Percentiles rank a stretch among this genome's conserved stretches.
These are phyloP conservation scores for Colletotrichum tropicicola DNA, from an alignment of 2,329 filamentous ascomycete genomes.

Conservation along the genomic window DNA sequence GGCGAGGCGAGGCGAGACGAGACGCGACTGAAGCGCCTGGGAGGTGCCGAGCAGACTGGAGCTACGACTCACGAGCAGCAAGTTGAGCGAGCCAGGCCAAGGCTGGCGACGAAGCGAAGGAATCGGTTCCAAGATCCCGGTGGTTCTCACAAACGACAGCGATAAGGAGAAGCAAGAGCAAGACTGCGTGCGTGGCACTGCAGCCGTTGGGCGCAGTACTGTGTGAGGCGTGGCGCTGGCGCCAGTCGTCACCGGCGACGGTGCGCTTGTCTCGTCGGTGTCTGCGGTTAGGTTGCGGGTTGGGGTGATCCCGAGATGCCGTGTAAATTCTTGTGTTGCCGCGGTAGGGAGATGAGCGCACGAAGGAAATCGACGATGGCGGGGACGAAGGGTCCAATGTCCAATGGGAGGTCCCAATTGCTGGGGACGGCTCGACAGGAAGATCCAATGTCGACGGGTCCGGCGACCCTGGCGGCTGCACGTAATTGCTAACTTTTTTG, in stretches of 20 bases:
- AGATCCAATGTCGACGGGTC: too few relatives aligned
- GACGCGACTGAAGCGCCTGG: background rate
- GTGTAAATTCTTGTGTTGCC: background rate
- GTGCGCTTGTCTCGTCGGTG: background rate
- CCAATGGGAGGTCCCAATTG: background rate
- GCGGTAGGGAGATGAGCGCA: slow-evolving; percentile 1
- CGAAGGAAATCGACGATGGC: slow-evolving; percentile 4
- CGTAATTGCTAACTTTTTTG: background rate
- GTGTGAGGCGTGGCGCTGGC: too few relatives aligned
- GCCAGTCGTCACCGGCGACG: too few relatives aligned
- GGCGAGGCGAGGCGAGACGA: background rate
- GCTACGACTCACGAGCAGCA: background rate
- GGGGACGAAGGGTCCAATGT: too few relatives aligned
- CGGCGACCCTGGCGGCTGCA: background rate
- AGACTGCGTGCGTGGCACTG: background rate
- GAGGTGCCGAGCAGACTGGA: background rate
- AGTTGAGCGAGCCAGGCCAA: background rate
- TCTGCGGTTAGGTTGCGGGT: background rate
- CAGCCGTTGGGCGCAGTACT: background rate
- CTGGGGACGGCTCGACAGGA: background rate
- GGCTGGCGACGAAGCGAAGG: background rate
- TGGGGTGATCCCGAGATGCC: background rate
- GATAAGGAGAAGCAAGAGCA: background rate
- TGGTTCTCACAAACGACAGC: slow-evolving; percentile 3
- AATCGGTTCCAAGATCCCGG: background rate